Percentiles rank a stretch among this genome's conserved stretches.
Conservation (phyloP, 257 asterid genomes). For the Fraxinus cuspidata region DNA sequence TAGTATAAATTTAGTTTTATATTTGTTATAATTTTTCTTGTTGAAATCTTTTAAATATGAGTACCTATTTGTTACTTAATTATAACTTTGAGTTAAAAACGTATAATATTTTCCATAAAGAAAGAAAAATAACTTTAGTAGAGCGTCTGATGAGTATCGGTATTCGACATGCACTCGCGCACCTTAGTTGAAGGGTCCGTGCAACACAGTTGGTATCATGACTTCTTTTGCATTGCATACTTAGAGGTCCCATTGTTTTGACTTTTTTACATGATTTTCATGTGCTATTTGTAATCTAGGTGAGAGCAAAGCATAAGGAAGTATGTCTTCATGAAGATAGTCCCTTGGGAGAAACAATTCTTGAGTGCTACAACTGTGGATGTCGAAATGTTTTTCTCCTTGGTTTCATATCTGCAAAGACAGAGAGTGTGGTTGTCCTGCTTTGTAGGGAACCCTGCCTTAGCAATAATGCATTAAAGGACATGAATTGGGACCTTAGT, state of each 20-base stretch:
- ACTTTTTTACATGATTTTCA: constrained; percentile 9
- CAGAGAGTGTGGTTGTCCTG: constrained; percentile 96
- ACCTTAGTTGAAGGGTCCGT: no score
- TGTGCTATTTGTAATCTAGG: constrained; percentile 43
- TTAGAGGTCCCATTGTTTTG: neutral
- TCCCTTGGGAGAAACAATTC: constrained; percentile 94
- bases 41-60: no score
- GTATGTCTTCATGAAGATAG: constrained; percentile 98
- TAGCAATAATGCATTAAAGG: constrained; percentile 85
- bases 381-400: constrained; percentile 95
- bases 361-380: constrained; percentile 97
- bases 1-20: no score
- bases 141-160: no score
- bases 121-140: no score
- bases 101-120: no score
- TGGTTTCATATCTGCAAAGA: constrained; percentile 95
- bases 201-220: neutral
- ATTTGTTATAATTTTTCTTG: no score
- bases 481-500: constrained; percentile 99
- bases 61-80: no score
- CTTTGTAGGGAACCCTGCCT: constrained; percentile 96
- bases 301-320: constrained; percentile 98
- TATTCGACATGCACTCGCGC: no score
- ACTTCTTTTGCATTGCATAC: neutral
- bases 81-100: no score